Evolutionary conservation across 192 early-diverging fungal species (phyloP).

Genomic region (Globomyces pollinis-pini): DNA sequence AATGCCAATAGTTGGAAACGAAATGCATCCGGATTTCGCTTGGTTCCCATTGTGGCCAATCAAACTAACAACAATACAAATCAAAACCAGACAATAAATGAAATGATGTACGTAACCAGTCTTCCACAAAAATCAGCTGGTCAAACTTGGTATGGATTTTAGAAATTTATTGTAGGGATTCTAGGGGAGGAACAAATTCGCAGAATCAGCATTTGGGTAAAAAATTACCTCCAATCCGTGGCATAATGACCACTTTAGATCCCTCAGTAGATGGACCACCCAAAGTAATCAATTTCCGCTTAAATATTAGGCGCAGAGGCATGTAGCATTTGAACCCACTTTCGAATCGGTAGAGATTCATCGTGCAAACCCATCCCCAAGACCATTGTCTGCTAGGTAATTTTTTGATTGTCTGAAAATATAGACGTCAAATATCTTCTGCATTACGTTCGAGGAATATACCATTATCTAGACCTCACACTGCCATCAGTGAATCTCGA

Average conservation of each 20-base stretch:
- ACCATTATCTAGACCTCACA: neutral
- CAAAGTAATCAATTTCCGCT: neutral
- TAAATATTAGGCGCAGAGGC: neutral
- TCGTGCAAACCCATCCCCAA: neutral
- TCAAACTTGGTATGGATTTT: neutral
- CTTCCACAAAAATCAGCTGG: neutral
- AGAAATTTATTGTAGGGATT: too few relatives aligned
- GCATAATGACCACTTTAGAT: conserved; percentile 2
- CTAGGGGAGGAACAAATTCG: too few relatives aligned
- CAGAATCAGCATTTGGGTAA: neutral
- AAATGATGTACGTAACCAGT: neutral
- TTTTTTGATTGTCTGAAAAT: too few relatives aligned
- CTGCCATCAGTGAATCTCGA: neutral
- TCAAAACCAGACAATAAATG: too few relatives aligned
- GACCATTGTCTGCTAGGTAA: neutral
- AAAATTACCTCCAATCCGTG: neutral
- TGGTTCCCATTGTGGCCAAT: neutral
- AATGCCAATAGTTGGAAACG: neutral
- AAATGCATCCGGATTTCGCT: neutral
- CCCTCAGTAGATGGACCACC: neutral
- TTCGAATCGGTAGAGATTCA: neutral
- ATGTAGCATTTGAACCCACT: neutral
- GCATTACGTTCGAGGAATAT: neutral
- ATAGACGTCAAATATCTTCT: neutral
- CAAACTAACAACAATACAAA: too few relatives aligned